Base-by-base conservation (phyloP, 2,329 filamentous ascomycete genomes). In the Penicillium sp. region DNA sequence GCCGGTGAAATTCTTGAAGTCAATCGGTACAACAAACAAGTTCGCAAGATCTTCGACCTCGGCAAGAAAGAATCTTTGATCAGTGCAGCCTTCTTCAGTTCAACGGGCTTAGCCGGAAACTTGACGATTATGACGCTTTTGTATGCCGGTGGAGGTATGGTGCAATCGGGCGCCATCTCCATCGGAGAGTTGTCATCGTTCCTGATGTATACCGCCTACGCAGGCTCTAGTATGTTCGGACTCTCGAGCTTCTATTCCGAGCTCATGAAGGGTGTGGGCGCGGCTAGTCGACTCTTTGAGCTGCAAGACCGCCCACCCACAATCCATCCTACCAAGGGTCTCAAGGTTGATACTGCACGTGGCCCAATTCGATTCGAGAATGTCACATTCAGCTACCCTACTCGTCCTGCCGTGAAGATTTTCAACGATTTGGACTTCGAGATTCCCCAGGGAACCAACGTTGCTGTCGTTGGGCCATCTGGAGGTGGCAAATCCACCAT, bases 211-310 rank as follows among this genome's bases (percentile, higher is more conserved):
- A 96, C 92, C 3, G 93, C 91, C 3, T 97, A 88, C 64, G 86
- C 86, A 49, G 86, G 86, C 16, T 94, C 90, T 46, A 96, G 91
- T 74, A 84, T 99, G 60, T 96, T 97, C 64, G 94, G 94, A 4
- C 80, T 99, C 1, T 96, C 92, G 4, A 91, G 90, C 53, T 99
- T 99, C 77, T 99, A 97, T 75, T 96, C 92, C 0, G 94, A 99
- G 71, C 82, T 99, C 58, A 99, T 99, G 94, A 99, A 99, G 75
- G 95, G 95, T 40, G 93, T 96, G 4, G 94, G 95, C 67, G 94
- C 94, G 40, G 94, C 94, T n/a, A 96, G 89, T 67, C 89, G 94
- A 56, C 81, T 99, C 1, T 99, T 99, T 68, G 94, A 99, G 70
- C 83, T 99, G 5, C 92, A 97, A 71, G 94, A 99, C 72, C 87